Conservation (phyloP, 2,329 filamentous ascomycete species). For the Rutstroemia sp. region DNA sequence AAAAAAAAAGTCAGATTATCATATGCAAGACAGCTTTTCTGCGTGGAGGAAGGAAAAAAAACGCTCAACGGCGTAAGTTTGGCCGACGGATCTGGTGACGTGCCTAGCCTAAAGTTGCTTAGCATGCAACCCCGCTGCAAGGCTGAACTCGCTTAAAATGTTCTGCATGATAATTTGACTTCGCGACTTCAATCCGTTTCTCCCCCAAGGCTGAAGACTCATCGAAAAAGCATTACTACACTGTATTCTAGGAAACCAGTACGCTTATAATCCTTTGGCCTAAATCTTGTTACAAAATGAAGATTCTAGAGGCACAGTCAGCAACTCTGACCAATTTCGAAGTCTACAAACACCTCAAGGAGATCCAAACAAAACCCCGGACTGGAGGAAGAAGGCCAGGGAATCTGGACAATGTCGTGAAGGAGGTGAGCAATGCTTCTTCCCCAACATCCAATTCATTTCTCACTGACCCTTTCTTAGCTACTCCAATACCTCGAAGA, state of each 20-base stretch:
- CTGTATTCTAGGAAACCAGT: background rate
- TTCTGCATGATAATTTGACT: background rate
- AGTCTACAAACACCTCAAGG: constrained; percentile 57
- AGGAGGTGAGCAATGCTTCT: constrained; percentile 45
- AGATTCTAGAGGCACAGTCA: constrained; percentile 64
- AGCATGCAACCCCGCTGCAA: constrained; percentile 2
- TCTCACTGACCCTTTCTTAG: constrained; percentile 32
- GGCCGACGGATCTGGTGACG: constrained; percentile 1
- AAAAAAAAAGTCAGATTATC: no score
- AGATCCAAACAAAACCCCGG: constrained; percentile 36
- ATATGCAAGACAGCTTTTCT: no score
- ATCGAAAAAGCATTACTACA: background rate
- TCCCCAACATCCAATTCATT: background rate
- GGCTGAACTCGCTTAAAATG: constrained; percentile 5
- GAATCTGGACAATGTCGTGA: constrained; percentile 41
- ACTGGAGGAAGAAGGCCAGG: constrained; percentile 9
- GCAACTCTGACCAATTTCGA: constrained; percentile 67
- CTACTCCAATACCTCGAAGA: constrained; percentile 53
- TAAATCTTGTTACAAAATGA: constrained; percentile 34
- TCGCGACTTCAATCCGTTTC: background rate
- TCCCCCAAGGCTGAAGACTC: constrained; percentile 10
- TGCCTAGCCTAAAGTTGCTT: constrained; percentile 5
- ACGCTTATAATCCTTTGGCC: background rate
- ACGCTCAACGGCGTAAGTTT: background rate
- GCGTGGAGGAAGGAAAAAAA: background rate